Percentiles rank a stretch among this genome's conserved stretches.
These are phyloP conservation scores for Metrosideros polymorpha DNA, from an alignment of 441 rosid genomes.

Conservation along the genomic window DNA sequence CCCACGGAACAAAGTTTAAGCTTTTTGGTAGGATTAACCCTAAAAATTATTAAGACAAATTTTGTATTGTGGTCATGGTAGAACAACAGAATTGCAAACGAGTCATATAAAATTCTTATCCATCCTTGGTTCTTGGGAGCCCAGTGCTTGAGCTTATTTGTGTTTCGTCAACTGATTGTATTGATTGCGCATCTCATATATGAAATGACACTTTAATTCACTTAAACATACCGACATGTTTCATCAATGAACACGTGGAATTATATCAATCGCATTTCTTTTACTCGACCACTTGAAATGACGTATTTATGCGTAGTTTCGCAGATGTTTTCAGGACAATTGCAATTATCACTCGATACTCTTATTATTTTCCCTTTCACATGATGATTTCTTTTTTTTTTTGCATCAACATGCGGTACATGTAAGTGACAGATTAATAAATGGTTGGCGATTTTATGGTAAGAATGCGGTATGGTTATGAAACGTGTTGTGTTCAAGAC, in stretches of 20 bases:
- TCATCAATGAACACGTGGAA: neutral
- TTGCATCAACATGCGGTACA: neutral
- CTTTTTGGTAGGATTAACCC: neutral
- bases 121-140: neutral
- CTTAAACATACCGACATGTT: neutral
- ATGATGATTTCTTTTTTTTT: neutral
- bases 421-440: neutral
- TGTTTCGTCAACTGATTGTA: neutral
- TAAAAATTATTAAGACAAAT: too few species aligned
- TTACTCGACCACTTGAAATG: neutral
- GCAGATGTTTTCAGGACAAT: too few species aligned
- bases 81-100: too few species aligned
- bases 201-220: neutral
- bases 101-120: neutral
- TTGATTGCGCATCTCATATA: neutral
- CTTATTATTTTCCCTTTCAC: neutral
- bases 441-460: neutral
- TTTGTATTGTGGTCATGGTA: neutral
- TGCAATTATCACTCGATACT: too few species aligned
- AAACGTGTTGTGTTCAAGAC: neutral
- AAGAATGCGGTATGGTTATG: too few species aligned
- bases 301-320: neutral
- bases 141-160: neutral
- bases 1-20: rapidly evolving
- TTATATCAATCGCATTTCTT: neutral